These are phyloP conservation scores for Phytophthora pluvialis DNA, from an alignment of 352 stramenopile species.

Conservation along the genomic window DNA sequence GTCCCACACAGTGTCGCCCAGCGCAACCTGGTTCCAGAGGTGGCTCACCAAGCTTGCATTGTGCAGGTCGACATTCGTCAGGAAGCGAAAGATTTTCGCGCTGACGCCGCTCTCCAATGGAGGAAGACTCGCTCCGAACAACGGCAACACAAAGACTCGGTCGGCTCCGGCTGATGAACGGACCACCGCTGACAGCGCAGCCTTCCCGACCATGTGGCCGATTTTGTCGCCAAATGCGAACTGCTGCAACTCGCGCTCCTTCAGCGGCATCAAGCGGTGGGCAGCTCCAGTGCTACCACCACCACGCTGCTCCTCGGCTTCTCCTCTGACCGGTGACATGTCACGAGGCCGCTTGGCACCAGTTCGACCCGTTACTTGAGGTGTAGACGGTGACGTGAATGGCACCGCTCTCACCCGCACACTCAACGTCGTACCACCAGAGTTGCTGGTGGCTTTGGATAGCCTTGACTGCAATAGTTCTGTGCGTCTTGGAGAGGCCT, in stretches of 20 bases:
- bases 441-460: slow-evolving; percentile 3
- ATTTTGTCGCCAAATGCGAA: slow-evolving; percentile 6
- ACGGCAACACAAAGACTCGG: slow-evolving; percentile 68
- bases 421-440: slow-evolving; percentile 14
- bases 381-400: slow-evolving; percentile 24
- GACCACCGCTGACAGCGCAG: slow-evolving; percentile 32
- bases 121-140: slow-evolving; percentile 69
- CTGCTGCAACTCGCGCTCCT: slow-evolving; percentile 23
- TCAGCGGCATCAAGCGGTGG: slow-evolving; percentile 8
- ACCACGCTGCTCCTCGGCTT: slow-evolving; percentile 21
- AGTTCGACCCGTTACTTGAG: slow-evolving; percentile 23
- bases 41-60: slow-evolving; percentile 87
- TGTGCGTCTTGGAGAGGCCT: slow-evolving; percentile 57
- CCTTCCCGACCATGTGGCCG: slow-evolving; percentile 8
- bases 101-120: slow-evolving; percentile 70
- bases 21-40: slow-evolving; percentile 81
- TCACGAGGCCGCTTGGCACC: slow-evolving; percentile 18
- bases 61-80: slow-evolving; percentile 81
- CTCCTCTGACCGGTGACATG: slow-evolving; percentile 32
- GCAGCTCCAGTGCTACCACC: neutral
- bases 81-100: slow-evolving; percentile 69
- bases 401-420: slow-evolving; percentile 27
- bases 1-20: slow-evolving; percentile 79
- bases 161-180: slow-evolving; percentile 20
- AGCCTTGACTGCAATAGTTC: slow-evolving; percentile 60